Conservation (phyloP, 2,329 filamentous ascomycete genomes). For the Pseudogymnoascus pannorum region DNA sequence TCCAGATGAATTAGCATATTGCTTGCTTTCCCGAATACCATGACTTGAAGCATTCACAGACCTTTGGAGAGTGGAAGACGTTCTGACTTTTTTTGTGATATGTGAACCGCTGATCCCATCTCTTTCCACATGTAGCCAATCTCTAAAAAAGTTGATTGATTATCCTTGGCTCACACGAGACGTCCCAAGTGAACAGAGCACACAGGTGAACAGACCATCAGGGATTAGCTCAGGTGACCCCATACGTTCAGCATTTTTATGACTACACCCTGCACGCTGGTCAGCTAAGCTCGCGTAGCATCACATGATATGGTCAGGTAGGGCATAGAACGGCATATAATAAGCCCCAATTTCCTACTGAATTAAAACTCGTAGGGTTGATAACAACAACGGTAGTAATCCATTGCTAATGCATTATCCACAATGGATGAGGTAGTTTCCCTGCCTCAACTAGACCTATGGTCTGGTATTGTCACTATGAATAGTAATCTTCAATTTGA, state of each 20-base stretch:
- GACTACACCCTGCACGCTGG: background rate
- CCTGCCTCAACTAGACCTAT: background rate
- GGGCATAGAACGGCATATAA: background rate
- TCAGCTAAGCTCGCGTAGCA: background rate
- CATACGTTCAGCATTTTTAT: background rate
- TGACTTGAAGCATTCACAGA: background rate
- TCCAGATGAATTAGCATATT: constrained; percentile 11
- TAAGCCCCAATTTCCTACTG: background rate
- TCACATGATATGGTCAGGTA: background rate
- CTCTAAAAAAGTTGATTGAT: background rate
- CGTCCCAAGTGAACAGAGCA: too few relatives aligned
- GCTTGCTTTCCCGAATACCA: constrained; percentile 10
- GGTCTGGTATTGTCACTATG: background rate
- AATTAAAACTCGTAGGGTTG: background rate
- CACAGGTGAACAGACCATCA: constrained; percentile 1
- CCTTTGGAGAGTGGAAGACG: background rate
- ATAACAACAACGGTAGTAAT: background rate
- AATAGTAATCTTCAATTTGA: background rate
- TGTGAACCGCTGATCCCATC: background rate
- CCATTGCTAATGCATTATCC: background rate
- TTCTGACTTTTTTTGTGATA: background rate
- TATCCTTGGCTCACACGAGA: background rate
- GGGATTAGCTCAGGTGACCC: background rate
- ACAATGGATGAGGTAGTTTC: background rate
- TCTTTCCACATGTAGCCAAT: background rate